Evolutionary conservation across 345 rosid species (phyloP).

Genomic region (Eucalyptus sp.): DNA sequence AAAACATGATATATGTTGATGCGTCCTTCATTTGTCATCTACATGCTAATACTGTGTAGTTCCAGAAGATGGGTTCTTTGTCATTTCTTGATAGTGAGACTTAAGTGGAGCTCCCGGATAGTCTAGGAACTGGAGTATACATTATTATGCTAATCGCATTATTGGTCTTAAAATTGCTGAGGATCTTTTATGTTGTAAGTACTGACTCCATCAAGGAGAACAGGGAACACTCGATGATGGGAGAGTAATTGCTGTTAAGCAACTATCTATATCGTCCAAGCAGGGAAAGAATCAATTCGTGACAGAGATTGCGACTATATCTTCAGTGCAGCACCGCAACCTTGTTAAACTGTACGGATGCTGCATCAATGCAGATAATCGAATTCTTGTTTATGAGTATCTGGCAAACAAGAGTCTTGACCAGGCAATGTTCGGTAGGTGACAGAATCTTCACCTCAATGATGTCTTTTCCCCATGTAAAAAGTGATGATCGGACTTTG

Average conservation of each 20-base stretch:
- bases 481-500: background rate
- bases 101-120: background rate
- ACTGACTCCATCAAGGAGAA: background rate
- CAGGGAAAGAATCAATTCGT: constrained; percentile 64
- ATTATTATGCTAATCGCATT: background rate
- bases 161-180: rapidly evolving
- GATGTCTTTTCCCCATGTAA: background rate
- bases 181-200: background rate
- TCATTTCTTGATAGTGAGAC: background rate
- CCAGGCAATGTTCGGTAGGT: constrained; percentile 47
- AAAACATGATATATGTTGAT: background rate
- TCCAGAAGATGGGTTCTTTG: background rate
- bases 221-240: constrained; percentile 39
- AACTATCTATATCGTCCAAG: constrained; percentile 40
- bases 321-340: constrained; percentile 46
- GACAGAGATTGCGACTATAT: constrained; percentile 69
- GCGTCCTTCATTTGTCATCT: background rate
- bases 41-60: background rate
- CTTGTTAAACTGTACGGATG: constrained; percentile 61
- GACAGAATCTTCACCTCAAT: background rate
- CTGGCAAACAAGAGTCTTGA: constrained; percentile 61
- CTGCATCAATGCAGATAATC: constrained; percentile 42
- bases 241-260: constrained; percentile 56
- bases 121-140: background rate
- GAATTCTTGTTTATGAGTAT: constrained; percentile 61